Conservation (phyloP, 2,329 filamentous ascomycete species). For the Thielaviopsis populi region DNA sequence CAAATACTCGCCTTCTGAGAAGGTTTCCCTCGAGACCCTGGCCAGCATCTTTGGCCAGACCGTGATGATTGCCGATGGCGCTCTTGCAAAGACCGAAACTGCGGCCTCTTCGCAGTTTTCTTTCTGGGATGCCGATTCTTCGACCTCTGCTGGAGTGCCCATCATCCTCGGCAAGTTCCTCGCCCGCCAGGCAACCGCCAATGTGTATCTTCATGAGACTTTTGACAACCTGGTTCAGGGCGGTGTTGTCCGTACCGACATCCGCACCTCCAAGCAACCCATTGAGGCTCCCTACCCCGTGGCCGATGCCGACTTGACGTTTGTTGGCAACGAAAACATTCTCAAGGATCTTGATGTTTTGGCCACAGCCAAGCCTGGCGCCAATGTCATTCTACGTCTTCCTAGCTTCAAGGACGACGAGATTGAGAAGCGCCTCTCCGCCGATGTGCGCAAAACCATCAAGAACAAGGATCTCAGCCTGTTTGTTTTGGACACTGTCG, state of each 20-base stretch:
- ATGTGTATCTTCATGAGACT: constrained; percentile 45
- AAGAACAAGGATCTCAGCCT: constrained; percentile 56
- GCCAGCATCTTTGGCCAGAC: constrained; percentile 34
- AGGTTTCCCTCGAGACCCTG: constrained; percentile 40
- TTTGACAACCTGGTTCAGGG: constrained; percentile 56
- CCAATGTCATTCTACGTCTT: constrained; percentile 60
- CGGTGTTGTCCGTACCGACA: constrained; percentile 68
- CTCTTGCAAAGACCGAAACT: constrained; percentile 34
- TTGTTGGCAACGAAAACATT: constrained; percentile 66
- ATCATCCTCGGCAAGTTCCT: constrained; percentile 40
- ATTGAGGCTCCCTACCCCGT: constrained; percentile 75
- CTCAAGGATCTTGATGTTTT: constrained; percentile 64
- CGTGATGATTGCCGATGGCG: constrained; percentile 36
- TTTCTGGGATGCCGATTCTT: constrained; percentile 84
- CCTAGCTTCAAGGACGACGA: constrained; percentile 76
- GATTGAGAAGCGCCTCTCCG: constrained; percentile 69
- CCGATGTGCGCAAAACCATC: constrained; percentile 53
- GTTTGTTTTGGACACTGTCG: constrained; percentile 58
- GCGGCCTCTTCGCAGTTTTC: constrained; percentile 49
- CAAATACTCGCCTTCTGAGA: constrained; percentile 66
- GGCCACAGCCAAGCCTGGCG: constrained; percentile 51
- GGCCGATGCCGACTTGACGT: constrained; percentile 60
- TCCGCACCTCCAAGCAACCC: constrained; percentile 67
- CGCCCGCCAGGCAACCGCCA: constrained; percentile 57
- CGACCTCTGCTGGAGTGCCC: constrained; percentile 49